Base-by-base conservation (phyloP, 1,139 yeast genomes). In the Magnusiomyces suaveolens region DNA sequence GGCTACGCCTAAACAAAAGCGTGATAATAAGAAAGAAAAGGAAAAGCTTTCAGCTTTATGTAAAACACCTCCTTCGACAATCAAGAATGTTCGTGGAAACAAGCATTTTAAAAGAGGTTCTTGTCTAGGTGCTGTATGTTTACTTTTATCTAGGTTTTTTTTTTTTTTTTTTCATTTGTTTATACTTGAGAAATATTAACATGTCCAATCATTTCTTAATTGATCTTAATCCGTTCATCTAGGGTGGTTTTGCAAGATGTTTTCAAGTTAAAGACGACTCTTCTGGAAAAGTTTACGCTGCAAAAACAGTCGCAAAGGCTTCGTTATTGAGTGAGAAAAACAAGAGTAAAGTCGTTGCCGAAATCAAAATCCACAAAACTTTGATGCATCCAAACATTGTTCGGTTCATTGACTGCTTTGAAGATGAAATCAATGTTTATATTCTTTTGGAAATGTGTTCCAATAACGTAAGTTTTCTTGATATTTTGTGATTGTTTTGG, bases 221-320 rank as follows among this genome's bases (percentile, higher is more conserved):
- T n/a, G n/a, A n/a, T n/a, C n/a, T n/a, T n/a, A n/a, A n/a, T n/a
- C n/a, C n/a, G n/a, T n/a, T n/a, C n/a, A 8, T 16, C 16, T 51
- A 70, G 66, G 99, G 99, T 57, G 99, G 99, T 0, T 94, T 94
- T 75, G 99, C 98, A 21, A 82, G 98, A 67, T 94, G 98, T 69
- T 94, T 94, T 73, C 97, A 92, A 70, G 94, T 94, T 77, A 87
- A 86, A 67, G 96, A 88, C 69, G 41, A n/a, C 18, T 76, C 80
- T 59, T 60, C 67, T 24, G 97, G 97, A 43, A 81, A 83, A 66
- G 79, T 88, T 2, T 92, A 78, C 71, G 99, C 98, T 32, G 99
- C 99, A 39, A 94, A 94, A 67, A 94, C 98, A 0, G 95, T 94
- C 48, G 98, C 99, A 52, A 94, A 92, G 71, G 90, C 92, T 1